Evolutionary conservation across 1,284 basidiomycete genomes (phyloP), one percentile per base, ranked within the genome.

Genomic region (Phellopilus nigrolimitatus): DNA sequence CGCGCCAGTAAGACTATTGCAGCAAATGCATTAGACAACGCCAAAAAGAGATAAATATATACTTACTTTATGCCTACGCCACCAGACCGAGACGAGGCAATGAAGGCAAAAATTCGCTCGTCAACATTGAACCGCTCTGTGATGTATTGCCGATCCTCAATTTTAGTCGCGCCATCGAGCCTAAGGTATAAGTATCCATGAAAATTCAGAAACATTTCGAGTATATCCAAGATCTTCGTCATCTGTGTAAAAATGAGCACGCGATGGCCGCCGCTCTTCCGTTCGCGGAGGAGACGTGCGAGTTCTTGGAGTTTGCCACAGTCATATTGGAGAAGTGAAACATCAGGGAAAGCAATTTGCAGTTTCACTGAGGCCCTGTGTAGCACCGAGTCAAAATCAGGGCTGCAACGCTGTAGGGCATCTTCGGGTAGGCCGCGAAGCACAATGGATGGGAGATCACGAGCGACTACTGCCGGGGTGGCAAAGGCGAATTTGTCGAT

Each of bases 91-190:
- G 91, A 95, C 15, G 88, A 92, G 3, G 95, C 86, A 60, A 98
- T 97, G 68, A 98, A 97, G 58, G 89, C 92, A 60, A 95, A 92
- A 17, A 97, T 76, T 48, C 90, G 75, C n/a, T 82, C 62, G 67
- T 97, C 94, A 13, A 85, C 85, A 65, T 98, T 98, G 74, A 98
- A 98, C n/a, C 92, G 77, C 67, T 97, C 95, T 0, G 94, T 97
- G 57, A 97, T 84, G 58, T 94, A 90, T 68, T 97, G 95, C 21
- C 95, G 76, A 62, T 97, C 91, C 67, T 97, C 95, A 53, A 97
- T 93, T 70, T 93, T 95, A 41, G 95, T 98, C 38, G 90, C 86
- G 0, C 95, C 95, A 62, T 98, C 95, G 19, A 98, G 72, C 4
- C 95, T 80, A 7, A 97, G 78, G 66, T 98, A 98, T 4, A 95